Evolutionary conservation across 345 rosid species (phyloP), one percentile per base, ranked within the genome.

Genomic region (Theobroma cacao): DNA sequence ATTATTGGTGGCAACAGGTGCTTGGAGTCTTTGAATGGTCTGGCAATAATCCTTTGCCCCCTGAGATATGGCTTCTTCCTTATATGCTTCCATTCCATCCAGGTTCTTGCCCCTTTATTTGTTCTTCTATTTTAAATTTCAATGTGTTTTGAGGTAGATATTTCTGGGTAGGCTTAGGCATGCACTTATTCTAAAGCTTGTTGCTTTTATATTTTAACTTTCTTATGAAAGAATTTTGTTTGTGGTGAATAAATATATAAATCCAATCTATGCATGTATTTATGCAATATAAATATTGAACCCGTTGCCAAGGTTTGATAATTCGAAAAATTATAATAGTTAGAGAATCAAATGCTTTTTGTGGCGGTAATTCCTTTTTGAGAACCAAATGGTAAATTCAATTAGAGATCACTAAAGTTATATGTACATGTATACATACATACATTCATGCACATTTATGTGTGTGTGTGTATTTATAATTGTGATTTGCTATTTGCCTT

Each of bases 61-160:
- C 99, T 72, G 99, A 95, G 90, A 93, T 87, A 79, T 95, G 99
- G 98, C 95, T 95, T 82, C 97, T 95, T 81, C 98, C 99, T 30
- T 95, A 92, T 84, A 38, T 76, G 60, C 89, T 94, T 24, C 98
- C 98, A 52, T 22, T 89, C 75, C 99, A 95, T 88, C 98, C 98
- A 87, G 99, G 99, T 93, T 79, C 79, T 76, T 77, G 61, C 78
- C 50, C 43, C 48, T 78, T 68, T 26, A n/a, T 28, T 11, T n/a
- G n/a, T n/a, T 34, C 64, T 75, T 67, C 61, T 36, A 7, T 60
- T 33, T 7, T 56, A 22, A 24, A 5, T 45, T 26, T 15, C 13
- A 9, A 43, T 67, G 38, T 40, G 24, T 77, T 8, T 62, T 38
- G 5, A 62, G 28, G 38, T 65, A 26, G 6, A 22, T 43, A 24